Evolutionary conservation across 805 yeast species (phyloP), one percentile per base, ranked within the genome.

Genomic region (Pichia phayaonensis): DNA sequence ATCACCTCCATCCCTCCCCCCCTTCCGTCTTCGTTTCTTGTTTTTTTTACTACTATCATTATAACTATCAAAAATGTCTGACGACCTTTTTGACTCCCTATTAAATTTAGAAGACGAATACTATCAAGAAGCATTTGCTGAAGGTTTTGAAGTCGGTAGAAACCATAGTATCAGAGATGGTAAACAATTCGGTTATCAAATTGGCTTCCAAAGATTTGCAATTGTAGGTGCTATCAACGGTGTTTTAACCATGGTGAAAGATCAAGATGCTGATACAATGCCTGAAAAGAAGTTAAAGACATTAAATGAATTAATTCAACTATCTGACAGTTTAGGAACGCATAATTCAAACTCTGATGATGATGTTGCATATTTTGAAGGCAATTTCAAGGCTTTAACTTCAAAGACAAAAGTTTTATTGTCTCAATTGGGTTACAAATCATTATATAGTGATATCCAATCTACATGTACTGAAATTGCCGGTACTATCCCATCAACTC

Each of bases 141-240:
- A 87, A 54, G 98, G 96, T 1, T 75, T 75, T 40, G 65, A 69
- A 5, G 84, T 77, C 46, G 85, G 89, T 0, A 68, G 80, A 1
- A 65, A 63, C 45, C 76, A 80, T 42, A 90, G 89, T 45, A 72
- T 67, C 47, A 56, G 72, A 2, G 97, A 90, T 62, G 97, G 97
- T 1, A 84, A 83, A 60, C 89, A 87, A 60, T 83, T 81, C 56
- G 98, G 98, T 0, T 73, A 81, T 42, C 94, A 85, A 61, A 82
- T 86, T 0, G 89, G 88, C 0, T 84, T 80, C 59, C 94, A 85
- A 64, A 67, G 86, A 52, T 83, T 78, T 58, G 56, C 87, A 2
- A 61, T 86, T 0, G 62, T 90, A 1, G 97, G 97, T 0, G 82
- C 86, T 50, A 84, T 40, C 62, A 73, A 49, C 82, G 85, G 18